A percentile compares a stretch with the other conserved stretches of the same genome.
Evolutionary conservation across 2,329 filamentous ascomycete genomes (phyloP).

Genomic region (Cytospora paraplurivora): DNA sequence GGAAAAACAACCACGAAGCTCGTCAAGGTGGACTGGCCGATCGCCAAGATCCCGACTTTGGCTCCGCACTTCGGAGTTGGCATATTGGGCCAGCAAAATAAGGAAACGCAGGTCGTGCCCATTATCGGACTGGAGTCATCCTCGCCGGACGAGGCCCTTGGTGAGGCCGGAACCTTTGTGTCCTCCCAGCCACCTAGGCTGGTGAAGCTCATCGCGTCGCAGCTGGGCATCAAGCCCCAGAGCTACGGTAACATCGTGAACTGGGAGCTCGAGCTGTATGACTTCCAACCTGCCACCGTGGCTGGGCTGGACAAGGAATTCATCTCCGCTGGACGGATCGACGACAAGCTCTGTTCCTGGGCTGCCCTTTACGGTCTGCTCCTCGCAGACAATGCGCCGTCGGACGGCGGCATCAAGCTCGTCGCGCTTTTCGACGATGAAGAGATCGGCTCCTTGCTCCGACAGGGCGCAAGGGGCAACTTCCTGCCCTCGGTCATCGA

Average conservation of each 20-base stretch:
- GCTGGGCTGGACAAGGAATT: conserved; percentile 89
- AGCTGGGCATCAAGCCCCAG: conserved; percentile 65
- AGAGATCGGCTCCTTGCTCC: conserved; percentile 88
- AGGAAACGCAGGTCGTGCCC: conserved; percentile 91
- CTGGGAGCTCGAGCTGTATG: conserved; percentile 97
- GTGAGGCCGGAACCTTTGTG: conserved; percentile 70
- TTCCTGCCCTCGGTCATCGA: conserved; percentile 82
- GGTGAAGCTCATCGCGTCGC: conserved; percentile 76
- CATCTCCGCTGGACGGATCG: conserved; percentile 92
- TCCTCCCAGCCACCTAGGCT: conserved; percentile 83
- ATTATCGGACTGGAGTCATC: conserved; percentile 81
- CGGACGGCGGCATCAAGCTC: conserved; percentile 76
- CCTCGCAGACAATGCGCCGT: conserved; percentile 58
- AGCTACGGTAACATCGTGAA: conserved; percentile 79
- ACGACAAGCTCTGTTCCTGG: conserved; percentile 98
- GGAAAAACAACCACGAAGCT: conserved; percentile 80
- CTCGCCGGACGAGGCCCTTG: conserved; percentile 49
- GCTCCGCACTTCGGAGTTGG: conserved; percentile 90
- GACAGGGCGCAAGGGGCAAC: conserved; percentile 88
- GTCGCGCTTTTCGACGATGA: conserved; percentile 97
- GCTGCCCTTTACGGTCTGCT: conserved; percentile 83
- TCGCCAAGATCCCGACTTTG: conserved; percentile 87
- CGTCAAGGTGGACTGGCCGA: conserved; percentile 90
- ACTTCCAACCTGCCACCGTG: conserved; percentile 80
- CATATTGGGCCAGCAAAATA: conserved; percentile 69